phyloP scores from a whole-genome alignment of 176 grass and related monocot genomes.

The Rhynchospora tenuis region DNA sequence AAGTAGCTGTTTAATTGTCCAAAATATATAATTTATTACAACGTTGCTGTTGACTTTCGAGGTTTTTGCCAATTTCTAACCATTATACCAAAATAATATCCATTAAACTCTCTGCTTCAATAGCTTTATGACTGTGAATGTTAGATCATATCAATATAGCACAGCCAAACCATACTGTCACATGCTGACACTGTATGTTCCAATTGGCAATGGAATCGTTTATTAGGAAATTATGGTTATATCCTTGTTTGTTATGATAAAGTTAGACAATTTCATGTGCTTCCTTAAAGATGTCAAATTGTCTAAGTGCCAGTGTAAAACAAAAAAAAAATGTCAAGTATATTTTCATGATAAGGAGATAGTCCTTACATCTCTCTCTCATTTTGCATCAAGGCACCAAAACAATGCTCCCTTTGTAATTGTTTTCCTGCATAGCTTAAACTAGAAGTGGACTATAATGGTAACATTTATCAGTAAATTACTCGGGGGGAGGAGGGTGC shows the following conservation, averaged over 20 bases:
- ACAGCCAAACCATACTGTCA: background rate
- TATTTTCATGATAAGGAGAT: background rate
- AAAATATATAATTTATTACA: background rate
- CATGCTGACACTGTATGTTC: background rate
- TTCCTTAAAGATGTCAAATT: background rate
- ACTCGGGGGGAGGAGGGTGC: background rate
- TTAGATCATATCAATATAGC: background rate
- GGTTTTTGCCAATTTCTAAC: background rate
- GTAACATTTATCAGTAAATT: background rate
- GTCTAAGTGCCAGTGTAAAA: background rate
- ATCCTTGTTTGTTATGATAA: constrained; percentile 1
- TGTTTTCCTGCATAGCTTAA: background rate
- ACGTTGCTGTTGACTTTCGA: background rate
- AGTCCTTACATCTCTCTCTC: background rate
- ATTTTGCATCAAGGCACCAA: background rate
- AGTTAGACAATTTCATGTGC: background rate
- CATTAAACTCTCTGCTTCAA: background rate
- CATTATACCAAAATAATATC: background rate
- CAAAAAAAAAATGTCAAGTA: background rate
- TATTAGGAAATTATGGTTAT: background rate
- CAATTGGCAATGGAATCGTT: background rate
- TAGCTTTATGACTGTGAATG: background rate
- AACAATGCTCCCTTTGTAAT: background rate
- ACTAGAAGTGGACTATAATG: background rate
- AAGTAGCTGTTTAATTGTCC: background rate